Evolutionary conservation across 2,329 filamentous ascomycete genomes (phyloP), one percentile per base, ranked within the genome.

Genomic region (Orbilia oligospora): DNA sequence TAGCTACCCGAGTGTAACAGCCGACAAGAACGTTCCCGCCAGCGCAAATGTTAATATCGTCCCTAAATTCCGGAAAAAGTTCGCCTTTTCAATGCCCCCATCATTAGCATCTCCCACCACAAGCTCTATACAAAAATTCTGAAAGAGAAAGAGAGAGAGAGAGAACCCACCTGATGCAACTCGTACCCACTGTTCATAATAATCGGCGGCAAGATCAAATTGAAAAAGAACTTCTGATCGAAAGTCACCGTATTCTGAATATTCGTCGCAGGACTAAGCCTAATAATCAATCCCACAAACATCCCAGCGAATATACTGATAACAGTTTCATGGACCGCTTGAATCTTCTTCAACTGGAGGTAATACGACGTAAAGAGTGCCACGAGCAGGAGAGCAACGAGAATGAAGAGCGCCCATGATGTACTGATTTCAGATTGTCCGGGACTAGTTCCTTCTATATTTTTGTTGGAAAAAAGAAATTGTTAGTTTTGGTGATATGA

Each of bases 141-240:
- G 18, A 49, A 53, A 58, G 44, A 12, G 18, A 44, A 16, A 20
- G 36, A 36, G 18, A 44, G n/a, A 72, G 38, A 44, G 20, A 18
- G 36, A 38, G 30, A 22, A 76, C 86, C 72, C 70, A 88, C 87
- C 84, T 99, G 96, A 84, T 99, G 96, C 79, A 99, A 86, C 85
- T 99, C 96, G 86, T 98, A 99, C 69, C 96, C 96, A 16, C 95
- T 97, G 16, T 94, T 95, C 30, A 99, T 88, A 84, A 99, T 99
- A 84, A 99, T 99, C 71, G 96, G 96, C 44, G 96, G 96, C n/a
- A 99, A 92, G 12, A 99, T 90, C 55, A 99, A 89, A 85, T 99
- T 99, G 88, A 99, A 99, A 88, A 99, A 99, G 87, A 98, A 97
- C 84, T 98, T 94, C 84, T 97, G 97, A 86, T 98, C 92, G 87